Evolutionary conservation across 306 rosid species (phyloP), one percentile per base, ranked within the genome.

Genomic region (Ammopiptanthus mongolicus): DNA sequence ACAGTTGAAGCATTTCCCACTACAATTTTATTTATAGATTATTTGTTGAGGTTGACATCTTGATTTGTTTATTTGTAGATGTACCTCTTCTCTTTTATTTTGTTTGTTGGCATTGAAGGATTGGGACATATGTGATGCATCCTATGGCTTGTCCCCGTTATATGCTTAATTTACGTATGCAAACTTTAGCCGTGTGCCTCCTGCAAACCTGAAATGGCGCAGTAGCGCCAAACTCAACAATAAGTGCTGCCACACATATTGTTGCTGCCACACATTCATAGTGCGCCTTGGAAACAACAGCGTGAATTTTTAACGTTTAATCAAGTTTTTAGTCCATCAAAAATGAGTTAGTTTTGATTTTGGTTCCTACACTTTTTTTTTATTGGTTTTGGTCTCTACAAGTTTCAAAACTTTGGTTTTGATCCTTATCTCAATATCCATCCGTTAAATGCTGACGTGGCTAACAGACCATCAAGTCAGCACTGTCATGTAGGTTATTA

Each of bases 61-160:
- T 73, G 3, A 57, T 63, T 71, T 50, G 50, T 25, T 65, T 15
- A 37, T 18, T 11, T 12, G 31, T 56, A 2, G 58, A 44, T 58
- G 51, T 18, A 2, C 0, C 29, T 5, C 6, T 12, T 5, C 11
- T 3, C 11, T 14, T 56, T 56, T 9, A 1, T 77, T 58, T 10
- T 9, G 58, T 62, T 17, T 51, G 36, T 33, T 34, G 75, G 60
- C 15, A 53, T 44, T 42, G 51, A 52, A 51, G 61, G 65, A 78
- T 78, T 61, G 65, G 69, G 63, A 76, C 78, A 75, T 47, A 34
- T 65, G 66, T 65, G 48, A 65, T 46, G 39, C 28, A 65, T 57
- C 33, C 34, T 23, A 23, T 74, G 71, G 56, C 21, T 33, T 80
- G 57, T 73, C 37, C 63, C 14, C 6, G 7, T 67, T 6, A 48